Evolutionary conservation across 148 eudicot species (phyloP).

Genomic region (Nepenthes gracilis): DNA sequence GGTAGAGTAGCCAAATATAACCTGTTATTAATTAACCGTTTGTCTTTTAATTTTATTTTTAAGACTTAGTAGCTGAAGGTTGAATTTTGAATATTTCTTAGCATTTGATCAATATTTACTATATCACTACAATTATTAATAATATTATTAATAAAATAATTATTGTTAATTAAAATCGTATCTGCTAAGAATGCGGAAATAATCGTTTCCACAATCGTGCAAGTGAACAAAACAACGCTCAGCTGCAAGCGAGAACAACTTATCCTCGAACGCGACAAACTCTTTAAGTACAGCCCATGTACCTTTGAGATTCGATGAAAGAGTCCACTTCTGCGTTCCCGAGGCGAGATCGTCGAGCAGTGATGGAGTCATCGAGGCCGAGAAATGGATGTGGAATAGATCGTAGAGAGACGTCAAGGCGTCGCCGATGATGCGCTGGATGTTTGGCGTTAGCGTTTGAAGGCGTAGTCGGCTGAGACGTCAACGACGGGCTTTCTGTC

Average conservation of each 20-base stretch:
- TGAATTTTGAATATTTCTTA: too few relatives aligned
- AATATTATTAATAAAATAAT: too few relatives aligned
- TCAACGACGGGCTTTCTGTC: background rate
- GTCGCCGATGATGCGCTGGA: background rate
- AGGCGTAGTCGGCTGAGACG: background rate
- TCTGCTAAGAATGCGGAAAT: slow-evolving; percentile 54
- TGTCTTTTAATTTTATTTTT: too few relatives aligned
- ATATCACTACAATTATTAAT: too few relatives aligned
- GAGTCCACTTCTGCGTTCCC: slow-evolving; percentile 18
- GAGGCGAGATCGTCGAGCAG: too few relatives aligned
- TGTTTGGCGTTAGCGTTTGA: background rate
- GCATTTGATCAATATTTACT: too few relatives aligned
- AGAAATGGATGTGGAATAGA: background rate
- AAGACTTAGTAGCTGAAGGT: too few relatives aligned
- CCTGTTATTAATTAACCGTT: too few relatives aligned
- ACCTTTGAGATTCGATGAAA: slow-evolving; percentile 61
- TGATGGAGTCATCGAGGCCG: too few relatives aligned
- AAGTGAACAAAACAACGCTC: slow-evolving; percentile 65
- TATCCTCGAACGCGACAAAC: slow-evolving; percentile 81
- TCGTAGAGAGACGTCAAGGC: background rate
- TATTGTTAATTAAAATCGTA: too few relatives aligned
- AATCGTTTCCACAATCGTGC: slow-evolving; percentile 58
- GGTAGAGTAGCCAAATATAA: too few relatives aligned
- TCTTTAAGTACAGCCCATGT: slow-evolving; percentile 83
- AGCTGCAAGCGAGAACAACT: slow-evolving; percentile 63